Base-by-base conservation (phyloP, 306 rosid genomes). In the Rosa lucieae region DNA sequence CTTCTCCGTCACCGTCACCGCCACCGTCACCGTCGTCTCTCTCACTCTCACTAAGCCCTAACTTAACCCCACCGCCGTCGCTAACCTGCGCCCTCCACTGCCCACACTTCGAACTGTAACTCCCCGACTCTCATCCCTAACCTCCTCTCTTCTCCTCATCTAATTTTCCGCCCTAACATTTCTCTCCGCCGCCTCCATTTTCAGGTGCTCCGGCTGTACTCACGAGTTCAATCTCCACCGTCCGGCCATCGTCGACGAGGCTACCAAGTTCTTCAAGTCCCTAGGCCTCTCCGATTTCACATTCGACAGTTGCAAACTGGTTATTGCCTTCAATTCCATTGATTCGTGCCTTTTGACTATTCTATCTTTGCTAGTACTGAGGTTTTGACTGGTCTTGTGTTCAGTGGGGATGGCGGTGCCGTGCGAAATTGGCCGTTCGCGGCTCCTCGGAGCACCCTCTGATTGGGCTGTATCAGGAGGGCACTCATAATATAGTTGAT, bases 371-470 rank as follows among this genome's bases (percentile, higher is more conserved):
- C 42, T 70, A 76, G 14, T 5, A 26, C 10, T 46, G 40, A 62
- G 61, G 77, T 48, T 82, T 52, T 66, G 20, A 39, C 56, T 35
- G 6, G 43, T 73, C 29, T 56, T 72, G n/a, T 44, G 42, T 40
- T 48, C 46, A 92, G 99, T 92, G 96, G 94, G 92, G 89, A 72
- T 94, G 99, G 99, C 87, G 99, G 84, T 92, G 98, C 86, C 97
- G 98, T 0, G 98, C 97, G 44, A 94, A 94, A 79, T 77, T 94
- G 79, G 98, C 95, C 0, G 97, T 94, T 72, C 97, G 98, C 18
- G 98, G 97, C 76, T 87, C 93, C 13, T 47, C 91, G 2, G 73
- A 67, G 14, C 69, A 80, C 58, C 98, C 98, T 82, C 85, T 88
- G 75, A 84, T 92, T 73, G 98, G 97, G 39, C 93, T 94, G 23